These are phyloP conservation scores for Eryngium alpinum DNA, from an alignment of 140 eudicot species.

Conservation along the genomic window DNA sequence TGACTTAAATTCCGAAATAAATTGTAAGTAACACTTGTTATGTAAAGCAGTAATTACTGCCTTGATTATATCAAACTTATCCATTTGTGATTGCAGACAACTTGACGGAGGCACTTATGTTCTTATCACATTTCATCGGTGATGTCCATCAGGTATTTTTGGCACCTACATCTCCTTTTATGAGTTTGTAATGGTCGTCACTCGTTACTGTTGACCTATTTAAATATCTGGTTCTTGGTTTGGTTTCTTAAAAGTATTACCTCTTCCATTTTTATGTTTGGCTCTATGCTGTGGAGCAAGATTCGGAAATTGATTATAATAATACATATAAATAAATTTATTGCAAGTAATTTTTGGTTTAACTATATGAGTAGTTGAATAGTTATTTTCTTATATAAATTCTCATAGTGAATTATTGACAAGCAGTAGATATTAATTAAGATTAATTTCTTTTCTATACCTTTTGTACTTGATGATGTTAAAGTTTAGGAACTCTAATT, in stretches of 20 bases:
- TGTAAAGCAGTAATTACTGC: neutral
- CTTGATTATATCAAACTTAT: conserved; percentile 21
- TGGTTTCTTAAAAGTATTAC: neutral
- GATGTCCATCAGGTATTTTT: conserved; percentile 85
- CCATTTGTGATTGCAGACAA: conserved; percentile 48
- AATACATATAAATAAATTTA: too few species aligned
- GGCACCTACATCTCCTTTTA: neutral
- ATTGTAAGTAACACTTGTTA: conserved; percentile 37
- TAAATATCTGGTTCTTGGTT: neutral
- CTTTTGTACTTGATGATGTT: too few species aligned
- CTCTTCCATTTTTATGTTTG: neutral
- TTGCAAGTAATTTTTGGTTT: too few species aligned
- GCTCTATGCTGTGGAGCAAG: neutral
- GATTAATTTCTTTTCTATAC: too few species aligned
- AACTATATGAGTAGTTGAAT: too few species aligned
- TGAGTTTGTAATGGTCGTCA: too few species aligned
- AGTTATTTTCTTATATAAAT: too few species aligned
- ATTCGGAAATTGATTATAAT: too few species aligned
- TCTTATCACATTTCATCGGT: conserved; percentile 85
- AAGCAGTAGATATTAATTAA: too few species aligned
- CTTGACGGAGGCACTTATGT: conserved; percentile 98
- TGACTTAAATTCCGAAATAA: conserved; percentile 34
- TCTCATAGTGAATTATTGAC: too few species aligned
- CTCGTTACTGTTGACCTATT: neutral
- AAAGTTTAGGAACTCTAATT: too few species aligned